Evolutionary conservation across 768 basidiomycete genomes (phyloP).

Genomic region (Leccinum longicurvipes): DNA sequence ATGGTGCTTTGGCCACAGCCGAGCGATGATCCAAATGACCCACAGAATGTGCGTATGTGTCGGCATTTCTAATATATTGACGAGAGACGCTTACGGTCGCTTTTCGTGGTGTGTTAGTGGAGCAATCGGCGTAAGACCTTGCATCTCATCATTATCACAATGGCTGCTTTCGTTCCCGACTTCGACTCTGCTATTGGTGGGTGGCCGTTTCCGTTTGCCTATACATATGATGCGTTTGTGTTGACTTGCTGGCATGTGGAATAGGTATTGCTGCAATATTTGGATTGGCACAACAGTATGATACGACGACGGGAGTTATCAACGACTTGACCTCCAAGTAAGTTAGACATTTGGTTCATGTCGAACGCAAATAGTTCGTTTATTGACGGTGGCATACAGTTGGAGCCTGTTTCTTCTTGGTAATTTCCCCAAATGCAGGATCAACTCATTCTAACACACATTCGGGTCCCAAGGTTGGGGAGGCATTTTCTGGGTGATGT

Average conservation of each 20-base stretch:
- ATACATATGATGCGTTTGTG: not conserved
- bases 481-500: slow-evolving; percentile 28
- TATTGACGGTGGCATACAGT: slow-evolving; percentile 12
- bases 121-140: slow-evolving; percentile 40
- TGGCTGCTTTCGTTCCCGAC: slow-evolving; percentile 53
- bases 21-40: slow-evolving; percentile 45
- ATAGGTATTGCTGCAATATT: slow-evolving; percentile 51
- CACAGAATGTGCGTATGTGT: slow-evolving; percentile 44
- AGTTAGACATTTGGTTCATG: not conserved
- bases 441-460: slow-evolving; percentile 7
- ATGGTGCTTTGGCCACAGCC: slow-evolving; percentile 59
- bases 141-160: slow-evolving; percentile 46
- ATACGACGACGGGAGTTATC: slow-evolving; percentile 46
- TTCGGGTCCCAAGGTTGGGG: slow-evolving; percentile 24
- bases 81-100: not conserved
- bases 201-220: slow-evolving; percentile 1
- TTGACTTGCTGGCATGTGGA: not conserved
- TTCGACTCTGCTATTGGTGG: slow-evolving; percentile 51
- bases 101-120: slow-evolving; percentile 37
- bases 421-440: slow-evolving; percentile 7
- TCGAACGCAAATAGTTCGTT: not conserved
- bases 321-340: slow-evolving; percentile 50
- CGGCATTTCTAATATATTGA: not conserved
- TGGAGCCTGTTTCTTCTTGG: slow-evolving; percentile 52
- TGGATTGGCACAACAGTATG: slow-evolving; percentile 40